These are phyloP conservation scores for Aurinia saxatilis DNA, from an alignment of 345 rosid genomes.

Conservation along the genomic window DNA sequence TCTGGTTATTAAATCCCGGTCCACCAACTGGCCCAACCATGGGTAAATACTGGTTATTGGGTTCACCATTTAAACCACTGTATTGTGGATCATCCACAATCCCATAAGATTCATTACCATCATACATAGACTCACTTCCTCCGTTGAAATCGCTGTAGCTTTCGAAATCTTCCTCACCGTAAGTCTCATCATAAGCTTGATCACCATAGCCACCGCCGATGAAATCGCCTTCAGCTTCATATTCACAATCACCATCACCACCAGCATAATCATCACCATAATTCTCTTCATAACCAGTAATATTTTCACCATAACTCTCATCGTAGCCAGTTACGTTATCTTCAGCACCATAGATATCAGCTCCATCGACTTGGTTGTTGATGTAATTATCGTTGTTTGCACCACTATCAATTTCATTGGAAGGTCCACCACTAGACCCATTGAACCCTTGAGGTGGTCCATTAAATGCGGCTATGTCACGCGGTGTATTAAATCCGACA, in stretches of 20 bases:
- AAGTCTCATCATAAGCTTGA: slow-evolving; percentile 14
- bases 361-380: slow-evolving; percentile 11
- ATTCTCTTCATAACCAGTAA: background rate
- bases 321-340: background rate
- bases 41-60: slow-evolving; percentile 1
- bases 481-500: slow-evolving; percentile 3
- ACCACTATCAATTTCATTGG: slow-evolving; percentile 5
- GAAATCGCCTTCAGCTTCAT: background rate
- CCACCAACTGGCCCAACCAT: slow-evolving; percentile 8
- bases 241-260: background rate
- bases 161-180: slow-evolving; percentile 12
- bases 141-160: slow-evolving; percentile 3
- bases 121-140: slow-evolving; percentile 22
- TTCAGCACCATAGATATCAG: slow-evolving; percentile 4
- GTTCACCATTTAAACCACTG: background rate
- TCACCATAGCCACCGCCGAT: background rate
- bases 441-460: slow-evolving; percentile 8
- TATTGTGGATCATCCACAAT: slow-evolving; percentile 4
- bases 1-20: background rate
- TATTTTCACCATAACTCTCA: slow-evolving; percentile 6
- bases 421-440: slow-evolving; percentile 13
- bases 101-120: slow-evolving; percentile 4
- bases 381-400: slow-evolving; percentile 14
- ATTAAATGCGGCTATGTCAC: background rate
- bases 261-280: slow-evolving; percentile 7